Base-by-base conservation (phyloP, 176 grass and related monocot species). In the Bolboschoenus planiculmis region DNA sequence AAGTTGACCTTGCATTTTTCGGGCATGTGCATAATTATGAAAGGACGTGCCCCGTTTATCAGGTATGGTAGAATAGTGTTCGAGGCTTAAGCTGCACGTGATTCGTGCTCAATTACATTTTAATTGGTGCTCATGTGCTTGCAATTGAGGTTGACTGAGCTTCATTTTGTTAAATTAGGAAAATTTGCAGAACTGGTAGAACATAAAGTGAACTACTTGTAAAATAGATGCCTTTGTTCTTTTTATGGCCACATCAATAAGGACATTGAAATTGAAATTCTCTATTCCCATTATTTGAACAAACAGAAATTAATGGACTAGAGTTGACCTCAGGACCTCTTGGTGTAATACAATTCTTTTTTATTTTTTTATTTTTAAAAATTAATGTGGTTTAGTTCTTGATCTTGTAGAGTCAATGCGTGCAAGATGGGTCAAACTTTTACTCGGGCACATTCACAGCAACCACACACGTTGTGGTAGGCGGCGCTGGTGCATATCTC, bases 21-120 rank as follows among this genome's bases (percentile, higher is more conserved):
- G 94, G 92, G 18, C 94, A 97, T 66, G 94, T 89, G 66, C 92
- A 94, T 84, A 97, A 94, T 87, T 94, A 94, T 39, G 90, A 97
- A 83, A 89, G 92, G 34, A 97, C 91, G 0, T 94, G 90, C 59
- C 94, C 90, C 6, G 85, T 94, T 35, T 97, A 97, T 47, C 79
- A 94, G 89, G 89, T 94, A 23, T 42, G 48, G 14, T 40, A 30
- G 20, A 29, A 40, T 50, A 3, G 5, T 30, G 24, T 50, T 76
- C 51, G 24, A 72, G 72, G 72, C 14, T 51, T 40, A 27, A n/a
- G 18, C 36, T 47, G n/a, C 13, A 1, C 4, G 18, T n/a, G 42
- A 50, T 47, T 75, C 8, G 50, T 44, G 36, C 67, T 26, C 13
- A 57, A 33, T 56, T 56, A n/a, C 27, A 77, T 77, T 39, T 77